A percentile compares a stretch with the other conserved stretches of the same genome.
These are phyloP conservation scores for Bocquillonia castaneifolia DNA, from an alignment of 441 rosid genomes.

Conservation along the genomic window DNA sequence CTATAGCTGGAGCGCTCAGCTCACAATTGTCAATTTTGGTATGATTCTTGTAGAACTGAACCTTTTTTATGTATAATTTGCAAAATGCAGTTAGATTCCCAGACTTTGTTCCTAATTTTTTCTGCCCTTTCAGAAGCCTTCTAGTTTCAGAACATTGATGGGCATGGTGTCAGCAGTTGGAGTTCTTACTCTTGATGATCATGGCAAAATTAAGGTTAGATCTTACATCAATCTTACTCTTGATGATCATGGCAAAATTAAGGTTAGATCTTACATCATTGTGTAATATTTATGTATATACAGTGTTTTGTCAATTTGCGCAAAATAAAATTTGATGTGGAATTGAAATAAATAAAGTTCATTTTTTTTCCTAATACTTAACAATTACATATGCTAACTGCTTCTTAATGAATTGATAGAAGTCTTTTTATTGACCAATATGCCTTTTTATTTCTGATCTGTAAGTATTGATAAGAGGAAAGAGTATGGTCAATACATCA, in stretches of 20 bases:
- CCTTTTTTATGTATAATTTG: neutral
- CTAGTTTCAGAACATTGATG: slow-evolving; percentile 57
- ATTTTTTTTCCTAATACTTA: neutral
- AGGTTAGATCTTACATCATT: slow-evolving; percentile 49
- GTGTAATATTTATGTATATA: slow-evolving; percentile 10
- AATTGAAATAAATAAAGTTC: neutral
- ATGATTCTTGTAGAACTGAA: neutral
- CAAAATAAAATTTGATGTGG: neutral
- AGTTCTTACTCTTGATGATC: slow-evolving; percentile 43
- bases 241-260: slow-evolving; percentile 41
- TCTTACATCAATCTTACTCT: slow-evolving; percentile 31
- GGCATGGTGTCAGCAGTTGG: slow-evolving; percentile 60
- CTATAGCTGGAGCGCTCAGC: neutral
- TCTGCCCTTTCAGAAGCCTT: slow-evolving; percentile 47
- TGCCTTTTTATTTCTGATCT: neutral
- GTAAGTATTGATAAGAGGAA: neutral
- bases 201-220: slow-evolving; percentile 60
- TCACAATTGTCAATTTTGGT: neutral
- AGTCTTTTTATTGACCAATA: neutral
- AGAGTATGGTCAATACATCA: neutral
- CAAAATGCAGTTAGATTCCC: neutral
- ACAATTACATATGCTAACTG: neutral
- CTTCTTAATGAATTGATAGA: neutral
- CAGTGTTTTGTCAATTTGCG: slow-evolving; percentile 12
- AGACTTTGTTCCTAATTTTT: slow-evolving; percentile 17